Evolutionary conservation across 2,329 filamentous ascomycete genomes (phyloP), one percentile per base, ranked within the genome.

Genomic region (Aspergillus sp.): DNA sequence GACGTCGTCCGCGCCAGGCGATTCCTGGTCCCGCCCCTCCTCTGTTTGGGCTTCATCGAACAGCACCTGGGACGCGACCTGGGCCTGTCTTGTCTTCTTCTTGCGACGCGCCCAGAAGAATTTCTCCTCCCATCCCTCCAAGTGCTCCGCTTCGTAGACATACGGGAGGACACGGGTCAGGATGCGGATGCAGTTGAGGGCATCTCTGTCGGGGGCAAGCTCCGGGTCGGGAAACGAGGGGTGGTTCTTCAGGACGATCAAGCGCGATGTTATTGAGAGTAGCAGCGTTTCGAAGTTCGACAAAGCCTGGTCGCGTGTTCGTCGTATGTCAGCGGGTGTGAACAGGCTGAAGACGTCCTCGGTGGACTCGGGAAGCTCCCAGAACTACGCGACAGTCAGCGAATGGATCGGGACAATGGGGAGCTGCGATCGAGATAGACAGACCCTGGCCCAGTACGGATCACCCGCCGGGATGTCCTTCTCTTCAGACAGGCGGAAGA

Each of bases 341-440:
- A 95, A 96, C 40, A 96, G 75, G 55, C 86, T 93, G 68, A 96
- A 96, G 52, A 98, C 80, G 68, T 98, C 91, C 57, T 96, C 91
- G 32, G 85, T 78, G 10, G 86, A 88, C 61, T 96, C 91, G 41
- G 91, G 91, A 26, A 98, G 78, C 61, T 94, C 85, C 88, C 89
- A 96, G 66, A 96, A 96, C 83, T 95, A n/a, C 15, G 24, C 15
- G 8, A 30, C 10, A 11, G 38, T 60, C 33, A 63, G 51, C 26
- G 12, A 26, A 28, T 4, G 10, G 8, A 16, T 28, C n/a, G 12
- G 26, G 15, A n/a, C 10, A 10, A 33, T 8, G 14, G 5, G 15
- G 17, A 20, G 24, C 25, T n/a, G 14, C 29, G 29, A 12, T 3
- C 12, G 15, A 27, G 30, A 20, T 15, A 28, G 35, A 69, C 82